These are phyloP conservation scores for Fusarium succisae DNA, from an alignment of 2,329 filamentous ascomycete genomes.

Conservation along the genomic window DNA sequence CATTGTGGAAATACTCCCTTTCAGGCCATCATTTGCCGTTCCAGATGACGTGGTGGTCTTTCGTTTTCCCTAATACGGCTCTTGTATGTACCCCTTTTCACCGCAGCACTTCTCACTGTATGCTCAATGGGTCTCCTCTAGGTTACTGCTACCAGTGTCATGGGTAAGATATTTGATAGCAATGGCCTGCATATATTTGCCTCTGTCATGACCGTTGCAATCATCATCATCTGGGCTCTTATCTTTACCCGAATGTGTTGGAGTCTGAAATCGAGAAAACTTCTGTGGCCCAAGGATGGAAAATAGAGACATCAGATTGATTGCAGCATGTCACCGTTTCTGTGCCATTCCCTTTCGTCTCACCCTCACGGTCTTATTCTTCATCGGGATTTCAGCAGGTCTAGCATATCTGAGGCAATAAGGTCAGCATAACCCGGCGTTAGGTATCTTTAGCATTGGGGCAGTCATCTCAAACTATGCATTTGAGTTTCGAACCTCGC, in stretches of 20 bases:
- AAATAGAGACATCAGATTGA: neutral
- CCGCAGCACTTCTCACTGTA: neutral
- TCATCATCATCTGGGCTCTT: conserved; percentile 74
- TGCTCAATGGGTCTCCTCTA: conserved; percentile 13
- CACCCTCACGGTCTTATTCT: neutral
- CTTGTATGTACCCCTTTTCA: conserved; percentile 51
- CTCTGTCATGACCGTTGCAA: conserved; percentile 70
- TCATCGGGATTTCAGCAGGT: no score
- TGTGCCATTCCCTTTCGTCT: neutral
- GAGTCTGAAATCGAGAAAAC: conserved; percentile 70
- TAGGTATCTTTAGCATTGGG: neutral
- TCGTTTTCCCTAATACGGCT: conserved; percentile 83
- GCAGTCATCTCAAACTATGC: neutral
- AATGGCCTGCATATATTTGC: conserved; percentile 72
- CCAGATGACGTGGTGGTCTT: conserved; percentile 87
- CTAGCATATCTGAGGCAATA: neutral
- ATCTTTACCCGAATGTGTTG: conserved; percentile 77
- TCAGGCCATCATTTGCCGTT: conserved; percentile 71
- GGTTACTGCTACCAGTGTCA: conserved; percentile 76
- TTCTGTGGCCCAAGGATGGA: conserved; percentile 78
- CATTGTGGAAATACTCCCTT: conserved; percentile 73
- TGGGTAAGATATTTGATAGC: conserved; percentile 70
- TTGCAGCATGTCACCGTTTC: neutral
- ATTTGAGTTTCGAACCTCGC: neutral
- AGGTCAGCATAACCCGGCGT: neutral